Evolutionary conservation across 176 grass and related monocot species (phyloP), one percentile per base, ranked within the genome.

Genomic region (Bothriochloa decipiens): DNA sequence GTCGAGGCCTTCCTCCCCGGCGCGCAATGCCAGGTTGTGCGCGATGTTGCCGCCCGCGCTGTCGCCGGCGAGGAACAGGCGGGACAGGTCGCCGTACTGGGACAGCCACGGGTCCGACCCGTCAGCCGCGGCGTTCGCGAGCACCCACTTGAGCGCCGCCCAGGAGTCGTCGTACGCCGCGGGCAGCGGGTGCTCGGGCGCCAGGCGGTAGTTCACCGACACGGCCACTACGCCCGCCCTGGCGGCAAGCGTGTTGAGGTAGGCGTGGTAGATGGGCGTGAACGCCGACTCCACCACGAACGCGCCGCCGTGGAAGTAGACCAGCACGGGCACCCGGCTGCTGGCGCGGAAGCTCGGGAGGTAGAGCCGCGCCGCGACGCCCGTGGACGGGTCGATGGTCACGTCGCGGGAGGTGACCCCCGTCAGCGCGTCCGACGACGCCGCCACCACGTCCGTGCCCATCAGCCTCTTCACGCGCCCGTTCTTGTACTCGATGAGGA

Each of bases 291-390:
- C 86, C 17, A 94, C 87, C 47, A 91, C 87, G 74, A 94, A 97
- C 22, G 88, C 92, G 79, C 95, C 95, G 79, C 95, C 95, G 77
- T 92, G 95, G 92, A 94, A 92, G 84, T 94, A 97, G 14, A 97
- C 84, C 2, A 97, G 74, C 60, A 94, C 80, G 14, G 92, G 92
- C 1, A 79, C 73, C 78, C 77, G 83, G 39, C 79, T 23, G 29
- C 6, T 62, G 42, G 37, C 0, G 67, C 82, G 71, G 47, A 72
- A 35, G 72, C 67, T 77, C 1, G 83, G 95, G 28, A 94, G 90
- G 90, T 94, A 97, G 69, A 97, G 82, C 82, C 95, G 92, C 37
- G 85, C 91, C 18, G 78, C 9, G 12, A 97, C 57, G 47, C 66
- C 81, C 50, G 72, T 82, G 58, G 55, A 60, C 4, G 86, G 53